A percentile compares a stretch with the other conserved stretches of the same genome.
Evolutionary conservation across 768 basidiomycete genomes (phyloP).

Genomic region (Pholiota conissans): DNA sequence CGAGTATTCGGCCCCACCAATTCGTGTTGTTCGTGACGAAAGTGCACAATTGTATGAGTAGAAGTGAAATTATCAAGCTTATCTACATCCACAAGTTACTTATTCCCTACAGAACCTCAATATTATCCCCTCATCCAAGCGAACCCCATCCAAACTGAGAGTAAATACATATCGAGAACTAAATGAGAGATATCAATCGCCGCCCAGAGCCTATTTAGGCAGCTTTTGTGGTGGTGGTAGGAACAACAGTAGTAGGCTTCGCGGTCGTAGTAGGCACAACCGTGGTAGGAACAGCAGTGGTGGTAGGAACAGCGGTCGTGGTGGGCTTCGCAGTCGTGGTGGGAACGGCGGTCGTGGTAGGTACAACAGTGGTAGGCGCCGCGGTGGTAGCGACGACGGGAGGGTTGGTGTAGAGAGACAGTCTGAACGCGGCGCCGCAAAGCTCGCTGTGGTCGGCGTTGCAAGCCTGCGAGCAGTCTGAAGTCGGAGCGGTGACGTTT

Average conservation of each 20-base stretch:
- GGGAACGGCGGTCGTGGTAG: not conserved
- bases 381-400: not conserved
- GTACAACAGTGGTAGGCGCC: not conserved
- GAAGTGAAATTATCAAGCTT: not conserved
- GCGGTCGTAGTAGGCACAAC: not conserved
- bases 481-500: slow-evolving; percentile 11
- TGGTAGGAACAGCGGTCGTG: not conserved
- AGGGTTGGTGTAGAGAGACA: slow-evolving; percentile 12
- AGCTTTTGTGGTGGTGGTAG: not conserved
- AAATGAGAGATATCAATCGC: not conserved
- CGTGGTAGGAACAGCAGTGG: not conserved
- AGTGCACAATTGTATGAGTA: too few species aligned
- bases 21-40: too few species aligned
- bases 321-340: not conserved
- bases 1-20: too few species aligned
- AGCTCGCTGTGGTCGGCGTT: slow-evolving; percentile 16
- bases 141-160: not conserved
- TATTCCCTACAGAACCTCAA: not conserved
- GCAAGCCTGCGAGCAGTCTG: slow-evolving; percentile 15
- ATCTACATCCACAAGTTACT: not conserved
- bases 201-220: not conserved
- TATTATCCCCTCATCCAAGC: not conserved
- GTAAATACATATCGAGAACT: not conserved
- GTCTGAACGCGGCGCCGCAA: slow-evolving; percentile 14
- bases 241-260: not conserved